A percentile compares a stretch with the other conserved stretches of the same genome.
Conservation (phyloP, 768 basidiomycete genomes). For the Wakefieldia striispora region DNA sequence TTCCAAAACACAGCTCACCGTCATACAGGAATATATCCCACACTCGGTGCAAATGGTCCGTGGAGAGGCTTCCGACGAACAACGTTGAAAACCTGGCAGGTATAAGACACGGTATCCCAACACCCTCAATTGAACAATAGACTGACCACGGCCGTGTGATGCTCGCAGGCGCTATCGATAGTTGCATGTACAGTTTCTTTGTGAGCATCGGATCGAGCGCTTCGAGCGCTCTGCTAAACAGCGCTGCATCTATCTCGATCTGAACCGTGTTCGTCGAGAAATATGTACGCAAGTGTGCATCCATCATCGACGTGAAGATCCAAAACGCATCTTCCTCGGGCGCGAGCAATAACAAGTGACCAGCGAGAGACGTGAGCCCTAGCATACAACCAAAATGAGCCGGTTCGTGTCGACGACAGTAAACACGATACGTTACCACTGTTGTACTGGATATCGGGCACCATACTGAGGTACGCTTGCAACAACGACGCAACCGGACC, state of each 20-base stretch:
- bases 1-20: conserved; percentile 42
- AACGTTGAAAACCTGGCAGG: conserved; percentile 63
- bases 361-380: conserved; percentile 72
- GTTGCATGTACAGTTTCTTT: conserved; percentile 63
- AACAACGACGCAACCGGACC: conserved; percentile 56
- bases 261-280: conserved; percentile 61
- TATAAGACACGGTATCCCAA: not conserved
- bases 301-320: conserved; percentile 88
- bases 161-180: conserved; percentile 54
- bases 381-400: not conserved
- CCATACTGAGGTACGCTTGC: conserved; percentile 82
- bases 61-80: conserved; percentile 66
- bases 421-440: conserved; percentile 42
- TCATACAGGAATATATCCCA: conserved; percentile 86
- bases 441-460: conserved; percentile 73
- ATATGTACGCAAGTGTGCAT: conserved; percentile 75
- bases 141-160: conserved; percentile 65
- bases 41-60: conserved; percentile 63
- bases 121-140: not conserved
- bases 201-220: conserved; percentile 54
- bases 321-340: conserved; percentile 91
- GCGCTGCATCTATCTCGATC: conserved; percentile 70
- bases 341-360: conserved; percentile 67
- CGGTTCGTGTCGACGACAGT: not conserved
- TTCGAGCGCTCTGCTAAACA: conserved; percentile 74